Base-by-base conservation (phyloP, 2,329 filamentous ascomycete genomes). In the Penicillium fuscoglaucum region DNA sequence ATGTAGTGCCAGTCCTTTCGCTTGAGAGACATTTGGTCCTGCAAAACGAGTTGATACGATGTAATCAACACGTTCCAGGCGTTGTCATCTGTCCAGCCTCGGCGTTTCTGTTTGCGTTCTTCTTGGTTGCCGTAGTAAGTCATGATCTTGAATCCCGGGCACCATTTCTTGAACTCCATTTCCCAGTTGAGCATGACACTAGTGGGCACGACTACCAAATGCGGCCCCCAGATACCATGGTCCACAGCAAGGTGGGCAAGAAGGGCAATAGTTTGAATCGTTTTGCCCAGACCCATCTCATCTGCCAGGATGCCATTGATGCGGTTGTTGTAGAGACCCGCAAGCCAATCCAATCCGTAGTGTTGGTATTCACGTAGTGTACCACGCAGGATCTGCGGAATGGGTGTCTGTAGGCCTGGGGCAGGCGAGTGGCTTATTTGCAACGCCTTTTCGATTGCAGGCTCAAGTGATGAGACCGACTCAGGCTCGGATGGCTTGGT, bases 101-200 rank as follows among this genome's bases (percentile, higher is more conserved):
- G 87, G 29, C 96, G 89, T 75, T 98, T 98, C 65, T 88, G 83
- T 72, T 91, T 93, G 46, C 95, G 88, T 76, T 99, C 95, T 65
- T 97, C 92, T 68, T 93, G 90, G 43, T 89, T 91, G 44, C 96
- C 95, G 72, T 98, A 99, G 78, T 99, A 99, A 0, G 93, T 95
- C 59, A 99, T 82, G 56, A 99, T 96, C 73, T 97, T 98, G 82
- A 99, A 99, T 0, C 95, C 93, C 3, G 96, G 95, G 57, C 93
- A 91, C 86, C 80, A 99, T 74, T 99, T 99, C 72, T 98, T 98
- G 83, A 99, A 99, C 76, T 99, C 95, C 90, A 98, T 98, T 74
- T 99, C 96, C 95, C 95, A 99, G 72, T 99, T 99, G 64, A 99
- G 85, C 83, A 99, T 97, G 49, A 99, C 96, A 75, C 93, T 98